Base-by-base conservation (phyloP, 768 basidiomycete genomes). In the Podaxis mareebaensis region DNA sequence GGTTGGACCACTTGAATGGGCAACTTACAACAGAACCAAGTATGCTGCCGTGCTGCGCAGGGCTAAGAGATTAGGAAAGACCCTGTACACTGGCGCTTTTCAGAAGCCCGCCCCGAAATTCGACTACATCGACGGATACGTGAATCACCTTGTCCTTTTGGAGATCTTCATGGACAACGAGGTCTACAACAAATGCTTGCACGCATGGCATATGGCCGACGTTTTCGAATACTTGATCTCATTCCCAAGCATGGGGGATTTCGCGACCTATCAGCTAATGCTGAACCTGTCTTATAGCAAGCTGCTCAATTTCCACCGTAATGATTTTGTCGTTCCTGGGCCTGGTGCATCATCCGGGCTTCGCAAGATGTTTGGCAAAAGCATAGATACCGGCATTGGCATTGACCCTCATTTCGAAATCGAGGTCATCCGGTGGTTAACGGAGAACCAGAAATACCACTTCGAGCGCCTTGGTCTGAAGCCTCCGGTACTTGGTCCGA, bases 201-300 rank as follows among this genome's bases (percentile, higher is more conserved):
- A 73, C 12, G 83, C 87, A n/a, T 69, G 78, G 53, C 83, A 85
- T 64, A 68, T 91, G 67, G 83, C 79, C 22, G 88, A 93, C 65
- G 79, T 90, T 24, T 91, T 82, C 67, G 85, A 87, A 53, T 81
- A 78, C 61, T 67, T 92, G 26, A 74, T 77, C 26, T 77, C 81
- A 2, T 91, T 84, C 67, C 90, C 85, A 0, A 83, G 89, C 66
- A 85, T 92, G 83, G 91, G 87, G n/a, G 81, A 82, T 33, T 93
- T 93, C 72, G 85, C 82, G 39, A 81, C 87, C 0, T 90, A 86
- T 70, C 92, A 93, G 71, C 83, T 88, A 40, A 73, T 88, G 54
- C 72, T 88, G 54, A 83, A 82, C 63, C 75, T 89, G 24, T 83
- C 84, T 10, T 90, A 90, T 71, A 81, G 85, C 13, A 67, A 74